Conservation (phyloP, 2,329 filamentous ascomycete genomes). For the Diaporthe caulivora region DNA sequence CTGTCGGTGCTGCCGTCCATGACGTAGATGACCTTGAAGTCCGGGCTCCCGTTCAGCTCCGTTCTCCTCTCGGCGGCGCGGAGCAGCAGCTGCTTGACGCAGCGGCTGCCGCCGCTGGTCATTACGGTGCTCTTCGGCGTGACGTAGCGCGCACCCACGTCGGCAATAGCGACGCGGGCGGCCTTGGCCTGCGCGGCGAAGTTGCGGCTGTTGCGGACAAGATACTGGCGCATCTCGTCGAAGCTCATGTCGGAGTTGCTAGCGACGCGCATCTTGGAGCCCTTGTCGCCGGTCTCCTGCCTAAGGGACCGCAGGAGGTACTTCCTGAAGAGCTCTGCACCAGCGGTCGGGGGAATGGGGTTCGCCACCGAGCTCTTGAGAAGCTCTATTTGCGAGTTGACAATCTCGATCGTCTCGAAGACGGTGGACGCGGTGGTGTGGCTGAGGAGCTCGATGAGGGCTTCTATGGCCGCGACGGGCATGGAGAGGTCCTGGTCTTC, state of each 20-base stretch:
- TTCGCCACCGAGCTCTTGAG: slow-evolving; percentile 86
- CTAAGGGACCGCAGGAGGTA: slow-evolving; percentile 85
- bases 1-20: slow-evolving; percentile 73
- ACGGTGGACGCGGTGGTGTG: slow-evolving; percentile 86
- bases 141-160: slow-evolving; percentile 82
- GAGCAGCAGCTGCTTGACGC: slow-evolving; percentile 82
- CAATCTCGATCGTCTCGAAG: slow-evolving; percentile 90
- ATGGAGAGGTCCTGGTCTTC: slow-evolving; percentile 89
- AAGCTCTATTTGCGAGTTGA: slow-evolving; percentile 80
- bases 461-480: slow-evolving; percentile 78
- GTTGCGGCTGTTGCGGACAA: slow-evolving; percentile 86
- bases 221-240: slow-evolving; percentile 83
- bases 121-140: slow-evolving; percentile 84
- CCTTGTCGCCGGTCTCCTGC: slow-evolving; percentile 55
- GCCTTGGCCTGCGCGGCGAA: slow-evolving; percentile 91
- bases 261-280: slow-evolving; percentile 44
- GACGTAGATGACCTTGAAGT: slow-evolving; percentile 88
- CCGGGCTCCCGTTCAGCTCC: slow-evolving; percentile 65
- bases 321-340: slow-evolving; percentile 94
- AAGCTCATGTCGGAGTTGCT: slow-evolving; percentile 70
- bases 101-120: slow-evolving; percentile 88
- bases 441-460: slow-evolving; percentile 85
- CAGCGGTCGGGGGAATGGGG: slow-evolving; percentile 90
- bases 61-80: slow-evolving; percentile 76
- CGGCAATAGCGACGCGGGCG: slow-evolving; percentile 84